Base-by-base conservation (phyloP, 352 stramenopile species). In the Globisporangium nagaii region DNA sequence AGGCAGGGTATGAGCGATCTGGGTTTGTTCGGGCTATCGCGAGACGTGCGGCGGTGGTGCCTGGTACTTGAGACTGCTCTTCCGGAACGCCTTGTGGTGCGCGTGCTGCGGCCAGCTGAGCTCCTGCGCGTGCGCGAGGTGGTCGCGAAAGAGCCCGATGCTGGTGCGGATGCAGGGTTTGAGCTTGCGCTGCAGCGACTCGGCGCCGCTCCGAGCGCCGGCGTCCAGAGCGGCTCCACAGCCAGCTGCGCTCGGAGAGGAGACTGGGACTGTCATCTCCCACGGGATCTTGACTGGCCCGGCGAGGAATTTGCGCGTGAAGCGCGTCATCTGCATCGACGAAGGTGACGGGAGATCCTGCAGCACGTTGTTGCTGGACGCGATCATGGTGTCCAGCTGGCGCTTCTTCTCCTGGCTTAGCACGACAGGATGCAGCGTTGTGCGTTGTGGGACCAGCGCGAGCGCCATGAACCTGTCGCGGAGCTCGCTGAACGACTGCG, bases 261-360 rank as follows among this genome's bases (percentile, higher is more conserved):
- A 32, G 8, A 76, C 63, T 2, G 80, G 80, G 4, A 86, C 68
- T 0, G 75, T 90, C 64, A 88, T 69, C 48, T 87, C 68, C 80
- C 80, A 90, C 19, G 77, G 77, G 46, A 88, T 79, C 11, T 73
- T 63, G 15, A 88, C 80, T 0, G 79, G 70, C 0, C 55, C 63
- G 17, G 75, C 63, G 22, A 86, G 66, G 11, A 86, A 63, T 13
- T 64, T 60, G n/a, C 63, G 64, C 7, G 66, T 70, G 61, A 79
- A 80, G 8, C 56, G 63, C 22, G 58, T 71, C 49, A 81, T 49
- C 9, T 62, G 57, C 17, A 53, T 53, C 22, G 15, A 63, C 3
- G 64, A 31, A 24, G 40, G 52, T 1, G 60, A 42, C 24, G 34
- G n/a, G 1, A 43, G 53, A 9, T 52, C 60, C 22, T 71, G 56